phyloP scores from a whole-genome alignment of 441 rosid genomes.

The Pelargonium citronellum region DNA sequence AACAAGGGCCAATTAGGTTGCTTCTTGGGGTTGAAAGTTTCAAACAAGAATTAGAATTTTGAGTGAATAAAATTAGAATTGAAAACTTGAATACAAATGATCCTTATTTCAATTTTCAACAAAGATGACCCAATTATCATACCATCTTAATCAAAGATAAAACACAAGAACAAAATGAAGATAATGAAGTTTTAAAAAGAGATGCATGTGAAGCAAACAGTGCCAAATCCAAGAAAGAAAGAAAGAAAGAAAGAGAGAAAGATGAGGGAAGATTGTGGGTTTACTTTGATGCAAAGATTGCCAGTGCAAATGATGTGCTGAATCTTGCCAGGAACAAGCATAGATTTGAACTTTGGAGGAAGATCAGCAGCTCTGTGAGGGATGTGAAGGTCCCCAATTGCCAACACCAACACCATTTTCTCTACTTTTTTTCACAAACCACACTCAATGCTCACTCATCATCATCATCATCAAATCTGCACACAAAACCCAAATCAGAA shows the following conservation, averaged over 20 bases:
- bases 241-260: background rate
- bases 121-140: too few relatives aligned
- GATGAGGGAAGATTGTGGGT: background rate
- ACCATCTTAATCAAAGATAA: too few relatives aligned
- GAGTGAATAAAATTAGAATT: background rate
- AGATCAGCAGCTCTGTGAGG: slow-evolving; percentile 38
- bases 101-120: background rate
- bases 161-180: background rate
- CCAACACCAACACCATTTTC: slow-evolving; percentile 26
- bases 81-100: background rate
- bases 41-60: background rate
- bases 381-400: slow-evolving; percentile 35
- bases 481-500: too few relatives aligned
- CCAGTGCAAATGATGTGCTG: slow-evolving; percentile 40
- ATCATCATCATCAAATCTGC: background rate
- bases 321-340: slow-evolving; percentile 28
- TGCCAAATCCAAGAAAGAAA: background rate
- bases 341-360: slow-evolving; percentile 31
- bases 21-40: background rate
- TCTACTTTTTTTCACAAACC: background rate
- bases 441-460: background rate
- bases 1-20: background rate
- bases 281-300: slow-evolving; percentile 31
- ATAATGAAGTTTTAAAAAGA: too few relatives aligned
- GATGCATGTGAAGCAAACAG: background rate